These are phyloP conservation scores for Papiliotrema fonsecae DNA, from an alignment of 1,284 basidiomycete genomes.

Conservation along the genomic window DNA sequence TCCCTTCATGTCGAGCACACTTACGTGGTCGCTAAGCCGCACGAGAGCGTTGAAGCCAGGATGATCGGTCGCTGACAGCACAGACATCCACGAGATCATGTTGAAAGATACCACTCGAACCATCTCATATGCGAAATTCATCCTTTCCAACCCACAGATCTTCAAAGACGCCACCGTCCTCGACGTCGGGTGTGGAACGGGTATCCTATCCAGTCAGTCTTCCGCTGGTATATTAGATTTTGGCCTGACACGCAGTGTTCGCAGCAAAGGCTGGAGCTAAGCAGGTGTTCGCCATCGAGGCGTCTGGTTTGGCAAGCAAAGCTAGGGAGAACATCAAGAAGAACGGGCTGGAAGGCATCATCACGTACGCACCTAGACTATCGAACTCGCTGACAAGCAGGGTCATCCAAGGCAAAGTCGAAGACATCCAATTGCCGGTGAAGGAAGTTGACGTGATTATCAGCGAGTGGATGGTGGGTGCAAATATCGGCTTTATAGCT, in stretches of 20 bases:
- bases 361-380: slow-evolving; percentile 57
- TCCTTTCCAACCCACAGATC: slow-evolving; percentile 74
- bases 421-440: slow-evolving; percentile 67
- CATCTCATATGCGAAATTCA: slow-evolving; percentile 86
- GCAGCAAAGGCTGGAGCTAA: slow-evolving; percentile 88
- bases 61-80: neutral
- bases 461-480: slow-evolving; percentile 88
- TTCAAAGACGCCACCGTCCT: slow-evolving; percentile 85
- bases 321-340: slow-evolving; percentile 73
- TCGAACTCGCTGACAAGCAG: slow-evolving; percentile 40
- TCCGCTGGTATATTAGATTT: neutral
- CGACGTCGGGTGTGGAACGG: slow-evolving; percentile 92
- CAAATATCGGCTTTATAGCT: neutral
- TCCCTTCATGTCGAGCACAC: neutral
- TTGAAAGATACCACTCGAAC: slow-evolving; percentile 82
- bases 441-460: slow-evolving; percentile 86
- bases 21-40: too few species aligned
- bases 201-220: slow-evolving; percentile 67
- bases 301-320: slow-evolving; percentile 77
- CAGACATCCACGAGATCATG: slow-evolving; percentile 58
- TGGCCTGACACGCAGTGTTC: slow-evolving; percentile 56
- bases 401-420: slow-evolving; percentile 81
- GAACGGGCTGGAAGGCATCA: slow-evolving; percentile 70
- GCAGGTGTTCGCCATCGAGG: slow-evolving; percentile 90
- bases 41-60: too few species aligned